Percentiles rank a stretch among this genome's conserved stretches.
These are phyloP conservation scores for Yamadazyma blattariae DNA, from an alignment of 1,139 yeast genomes.

Conservation along the genomic window DNA sequence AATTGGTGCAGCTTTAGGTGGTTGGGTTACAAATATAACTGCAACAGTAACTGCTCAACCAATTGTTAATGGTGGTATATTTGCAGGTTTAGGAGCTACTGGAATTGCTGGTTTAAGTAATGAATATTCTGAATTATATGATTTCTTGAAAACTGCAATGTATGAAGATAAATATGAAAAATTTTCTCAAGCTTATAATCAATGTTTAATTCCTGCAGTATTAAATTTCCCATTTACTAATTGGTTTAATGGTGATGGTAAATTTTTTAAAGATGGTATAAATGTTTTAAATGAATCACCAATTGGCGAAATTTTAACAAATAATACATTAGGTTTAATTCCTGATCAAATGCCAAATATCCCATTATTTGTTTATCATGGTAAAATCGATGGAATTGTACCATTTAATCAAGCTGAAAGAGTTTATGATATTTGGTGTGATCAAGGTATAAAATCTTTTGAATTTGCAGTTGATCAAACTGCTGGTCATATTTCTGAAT, in stretches of 20 bases:
- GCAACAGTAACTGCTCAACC: slow-evolving; percentile 18
- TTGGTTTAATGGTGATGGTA: slow-evolving; percentile 15
- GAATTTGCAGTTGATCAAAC: slow-evolving; percentile 24
- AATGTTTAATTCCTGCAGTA: slow-evolving; percentile 15
- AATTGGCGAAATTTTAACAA: slow-evolving; percentile 14
- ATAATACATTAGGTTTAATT: slow-evolving; percentile 21
- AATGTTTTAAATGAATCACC: slow-evolving; percentile 15
- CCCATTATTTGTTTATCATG: slow-evolving; percentile 35
- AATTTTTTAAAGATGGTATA: slow-evolving; percentile 17
- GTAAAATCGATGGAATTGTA: slow-evolving; percentile 25
- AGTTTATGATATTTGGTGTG: slow-evolving; percentile 31
- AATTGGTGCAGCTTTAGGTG: slow-evolving; percentile 34
- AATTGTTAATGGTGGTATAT: slow-evolving; percentile 20
- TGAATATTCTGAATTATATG: slow-evolving; percentile 23
- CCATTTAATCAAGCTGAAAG: slow-evolving; percentile 24
- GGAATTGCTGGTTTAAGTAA: slow-evolving; percentile 28
- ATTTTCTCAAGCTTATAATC: slow-evolving; percentile 14
- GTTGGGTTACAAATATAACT: slow-evolving; percentile 28
- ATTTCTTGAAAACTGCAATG: slow-evolving; percentile 8
- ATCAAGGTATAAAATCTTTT: slow-evolving; percentile 25
- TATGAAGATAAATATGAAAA: slow-evolving; percentile 12
- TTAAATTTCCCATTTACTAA: slow-evolving; percentile 12
- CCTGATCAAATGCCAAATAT: slow-evolving; percentile 22
- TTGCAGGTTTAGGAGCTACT: slow-evolving; percentile 27
- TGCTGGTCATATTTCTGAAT: slow-evolving; percentile 28